Percentiles rank a stretch among this genome's conserved stretches.
Conservation (phyloP, 768 basidiomycete species). For the Amylocystis lapponica region DNA sequence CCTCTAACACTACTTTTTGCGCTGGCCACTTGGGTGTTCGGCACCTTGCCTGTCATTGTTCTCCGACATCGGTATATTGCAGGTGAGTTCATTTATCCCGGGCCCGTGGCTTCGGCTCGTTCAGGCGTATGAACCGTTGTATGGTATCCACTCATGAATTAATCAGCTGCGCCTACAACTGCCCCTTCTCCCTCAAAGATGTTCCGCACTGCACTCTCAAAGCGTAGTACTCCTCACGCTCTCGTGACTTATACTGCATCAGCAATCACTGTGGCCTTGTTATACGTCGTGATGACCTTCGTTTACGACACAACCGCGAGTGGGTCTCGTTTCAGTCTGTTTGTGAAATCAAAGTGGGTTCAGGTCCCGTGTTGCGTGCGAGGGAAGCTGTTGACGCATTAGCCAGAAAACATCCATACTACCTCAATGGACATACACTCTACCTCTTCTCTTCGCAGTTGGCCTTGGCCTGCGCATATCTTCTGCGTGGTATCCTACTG, state of each 20-base stretch:
- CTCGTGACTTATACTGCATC: conserved; percentile 43
- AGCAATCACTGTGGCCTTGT: conserved; percentile 33
- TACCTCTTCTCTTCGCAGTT: conserved; percentile 54
- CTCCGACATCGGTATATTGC: conserved; percentile 54
- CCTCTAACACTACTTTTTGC: conserved; percentile 36
- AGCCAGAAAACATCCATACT: conserved; percentile 64
- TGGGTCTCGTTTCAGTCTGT: conserved; percentile 41
- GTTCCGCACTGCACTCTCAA: conserved; percentile 40
- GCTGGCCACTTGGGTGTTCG: conserved; percentile 40
- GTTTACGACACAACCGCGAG: conserved; percentile 25
- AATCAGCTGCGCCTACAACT: conserved; percentile 38
- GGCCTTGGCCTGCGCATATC: conserved; percentile 39
- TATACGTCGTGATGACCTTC: conserved; percentile 39
- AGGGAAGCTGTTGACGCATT: not conserved
- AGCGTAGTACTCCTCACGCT: conserved; percentile 40
- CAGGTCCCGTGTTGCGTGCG: no score
- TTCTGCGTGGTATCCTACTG: conserved; percentile 52
- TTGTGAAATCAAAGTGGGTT: conserved; percentile 70
- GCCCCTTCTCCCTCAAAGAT: conserved; percentile 49
- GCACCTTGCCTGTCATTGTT: conserved; percentile 52
- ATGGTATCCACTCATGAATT: conserved; percentile 20
- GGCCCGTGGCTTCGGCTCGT: not conserved
- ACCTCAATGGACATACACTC: conserved; percentile 63
- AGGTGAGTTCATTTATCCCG: conserved; percentile 35
- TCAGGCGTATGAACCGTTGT: conserved; percentile 1